Conservation (phyloP, 1,284 basidiomycete genomes). For the Neonothopanus nambi region DNA sequence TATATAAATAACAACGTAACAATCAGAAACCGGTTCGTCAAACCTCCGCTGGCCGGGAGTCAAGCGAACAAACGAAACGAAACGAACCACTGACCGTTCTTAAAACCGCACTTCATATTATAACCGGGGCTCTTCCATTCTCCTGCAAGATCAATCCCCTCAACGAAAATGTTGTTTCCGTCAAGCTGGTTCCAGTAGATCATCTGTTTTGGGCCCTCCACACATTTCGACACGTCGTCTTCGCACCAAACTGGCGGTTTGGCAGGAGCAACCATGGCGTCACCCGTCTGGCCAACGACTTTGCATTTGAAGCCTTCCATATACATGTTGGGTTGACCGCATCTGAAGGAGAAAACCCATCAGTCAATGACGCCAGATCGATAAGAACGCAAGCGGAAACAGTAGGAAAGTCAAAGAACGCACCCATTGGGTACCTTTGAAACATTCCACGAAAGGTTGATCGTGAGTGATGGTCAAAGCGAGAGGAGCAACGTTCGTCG, state of each 20-base stretch:
- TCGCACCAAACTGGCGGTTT: slow-evolving; percentile 17
- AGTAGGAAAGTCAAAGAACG: neutral
- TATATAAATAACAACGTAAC: slow-evolving; percentile 6
- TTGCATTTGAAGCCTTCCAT: slow-evolving; percentile 15
- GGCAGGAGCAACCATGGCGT: slow-evolving; percentile 8
- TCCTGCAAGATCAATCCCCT: slow-evolving; percentile 30
- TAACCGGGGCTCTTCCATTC: slow-evolving; percentile 33
- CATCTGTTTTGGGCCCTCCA: slow-evolving; percentile 34
- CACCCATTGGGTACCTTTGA: slow-evolving; percentile 20
- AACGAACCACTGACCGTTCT: slow-evolving; percentile 32
- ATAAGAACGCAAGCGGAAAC: too few relatives aligned
- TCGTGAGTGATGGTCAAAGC: neutral
- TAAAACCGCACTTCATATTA: slow-evolving; percentile 35
- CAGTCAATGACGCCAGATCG: neutral
- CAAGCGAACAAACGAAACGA: too few relatives aligned
- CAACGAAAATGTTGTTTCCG: slow-evolving; percentile 34
- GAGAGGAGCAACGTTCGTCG: neutral
- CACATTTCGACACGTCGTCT: slow-evolving; percentile 26
- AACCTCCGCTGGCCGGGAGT: too few relatives aligned
- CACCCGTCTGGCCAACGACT: slow-evolving; percentile 14
- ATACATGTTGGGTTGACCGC: slow-evolving; percentile 20
- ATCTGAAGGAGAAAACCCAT: slow-evolving; percentile 1
- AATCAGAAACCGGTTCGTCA: too few relatives aligned
- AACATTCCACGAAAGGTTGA: neutral
- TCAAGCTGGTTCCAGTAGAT: slow-evolving; percentile 31